Base-by-base conservation (phyloP, 371 early-diverging fungal species). In the Syncephalis fuscata region DNA sequence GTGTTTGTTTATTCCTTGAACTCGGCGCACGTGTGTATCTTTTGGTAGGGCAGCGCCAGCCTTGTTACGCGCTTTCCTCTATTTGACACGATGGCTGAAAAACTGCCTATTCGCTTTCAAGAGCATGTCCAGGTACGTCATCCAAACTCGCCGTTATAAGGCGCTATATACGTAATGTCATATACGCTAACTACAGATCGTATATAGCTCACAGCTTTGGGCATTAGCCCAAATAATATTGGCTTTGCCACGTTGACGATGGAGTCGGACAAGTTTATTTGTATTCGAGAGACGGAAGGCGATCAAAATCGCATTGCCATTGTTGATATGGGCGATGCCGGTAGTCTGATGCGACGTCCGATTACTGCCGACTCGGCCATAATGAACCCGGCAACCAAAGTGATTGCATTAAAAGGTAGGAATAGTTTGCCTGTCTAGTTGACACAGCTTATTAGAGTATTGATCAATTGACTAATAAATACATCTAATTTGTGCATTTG, bases 301-400 rank as follows among this genome's bases (percentile, higher is more conserved):
- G 78, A 82, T 45, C 72, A 73, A 52, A 87, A 85, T 65, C 80
- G 85, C 58, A 92, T 97, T 26, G 89, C 89, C 48, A 89, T 97
- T 53, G 73, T 96, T 42, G 98, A 97, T 67, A 66, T 97, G 68
- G 67, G 72, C 44, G 80, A 90, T 55, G 75, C 82, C 36, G 70
- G 72, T 42, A 85, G 87, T 53, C 63, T 90, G 41, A 71, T 83
- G 55, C 82, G 92, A 46, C 71, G 94, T 44, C 92, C 92, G 48
- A 96, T 95, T 55, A 80, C 93, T 27, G 98, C 98, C 10, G 97
- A 97, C 59, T 92, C 94, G 8, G 96, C 91, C 40, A 95, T 97
- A 54, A 97, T 96, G 94, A 85, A 96, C 61, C 96, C 95, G 1
- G 77, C 73, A 20, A 71, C 71, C 50, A 88, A 87, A 64, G 76